phyloP scores from a whole-genome alignment of 208 protist species.

The Trypanosoma platydactyli region DNA sequence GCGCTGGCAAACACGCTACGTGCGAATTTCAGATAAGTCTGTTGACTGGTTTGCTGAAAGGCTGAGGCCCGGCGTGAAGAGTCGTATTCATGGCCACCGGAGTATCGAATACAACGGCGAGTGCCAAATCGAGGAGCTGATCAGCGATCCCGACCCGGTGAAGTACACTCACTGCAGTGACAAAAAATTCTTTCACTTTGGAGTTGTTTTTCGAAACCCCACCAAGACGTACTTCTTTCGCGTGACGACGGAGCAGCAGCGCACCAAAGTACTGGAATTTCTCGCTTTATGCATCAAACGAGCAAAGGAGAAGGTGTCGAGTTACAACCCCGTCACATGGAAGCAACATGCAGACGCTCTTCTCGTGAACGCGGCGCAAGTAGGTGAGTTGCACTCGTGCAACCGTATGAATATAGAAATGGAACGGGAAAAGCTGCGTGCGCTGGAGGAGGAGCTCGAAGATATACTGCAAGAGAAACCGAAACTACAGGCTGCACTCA shows the following conservation, averaged over 20 bases:
- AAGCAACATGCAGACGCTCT: slow-evolving; percentile 20
- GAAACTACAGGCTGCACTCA: background rate
- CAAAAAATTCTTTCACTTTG: slow-evolving; percentile 22
- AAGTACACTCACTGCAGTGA: slow-evolving; percentile 16
- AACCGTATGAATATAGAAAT: slow-evolving; percentile 1
- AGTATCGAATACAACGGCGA: slow-evolving; percentile 14
- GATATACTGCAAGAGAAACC: background rate
- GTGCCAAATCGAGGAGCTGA: slow-evolving; percentile 5
- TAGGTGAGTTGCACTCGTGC: slow-evolving; percentile 4
- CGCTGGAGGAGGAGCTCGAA: slow-evolving; percentile 2
- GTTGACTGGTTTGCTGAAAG: slow-evolving; percentile 28
- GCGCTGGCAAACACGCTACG: slow-evolving; percentile 28
- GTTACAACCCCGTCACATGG: slow-evolving; percentile 21
- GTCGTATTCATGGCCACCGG: slow-evolving; percentile 23
- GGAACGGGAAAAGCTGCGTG: background rate
- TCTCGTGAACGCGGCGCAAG: slow-evolving; percentile 19
- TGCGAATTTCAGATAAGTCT: slow-evolving; percentile 27
- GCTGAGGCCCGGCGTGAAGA: slow-evolving; percentile 20
- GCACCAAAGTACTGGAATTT: slow-evolving; percentile 11
- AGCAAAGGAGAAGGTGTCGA: background rate
- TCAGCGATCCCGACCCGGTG: slow-evolving; percentile 4
- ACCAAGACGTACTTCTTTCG: slow-evolving; percentile 21
- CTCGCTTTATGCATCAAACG: slow-evolving; percentile 8
- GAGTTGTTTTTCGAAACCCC: slow-evolving; percentile 1
- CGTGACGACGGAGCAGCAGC: background rate